Conservation (phyloP, 441 rosid species). For the Gossypium trilobum region DNA sequence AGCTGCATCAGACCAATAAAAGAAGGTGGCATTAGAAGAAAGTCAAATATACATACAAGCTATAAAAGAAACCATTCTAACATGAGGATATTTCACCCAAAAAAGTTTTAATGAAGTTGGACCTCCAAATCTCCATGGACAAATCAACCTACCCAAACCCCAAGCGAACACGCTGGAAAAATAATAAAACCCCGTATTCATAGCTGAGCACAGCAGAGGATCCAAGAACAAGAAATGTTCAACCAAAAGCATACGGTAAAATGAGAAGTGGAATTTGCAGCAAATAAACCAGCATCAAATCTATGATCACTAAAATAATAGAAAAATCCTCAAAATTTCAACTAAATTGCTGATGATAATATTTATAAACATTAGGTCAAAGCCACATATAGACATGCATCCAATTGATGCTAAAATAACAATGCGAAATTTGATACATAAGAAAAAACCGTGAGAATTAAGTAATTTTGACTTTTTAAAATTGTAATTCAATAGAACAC, state of each 20-base stretch:
- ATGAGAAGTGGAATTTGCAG: not conserved
- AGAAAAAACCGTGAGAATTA: constrained; percentile 5
- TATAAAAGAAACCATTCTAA: not conserved
- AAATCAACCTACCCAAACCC: constrained; percentile 1
- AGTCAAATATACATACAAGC: not conserved
- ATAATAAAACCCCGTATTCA: not conserved
- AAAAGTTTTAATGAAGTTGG: not conserved
- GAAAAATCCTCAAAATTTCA: not conserved
- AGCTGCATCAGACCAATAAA: constrained; percentile 38
- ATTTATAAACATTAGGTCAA: not conserved
- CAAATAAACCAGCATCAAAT: not conserved
- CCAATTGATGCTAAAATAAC: not conserved
- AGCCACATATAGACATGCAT: not conserved
- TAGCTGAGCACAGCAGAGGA: not conserved
- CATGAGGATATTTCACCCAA: not conserved
- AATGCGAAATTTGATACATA: not conserved
- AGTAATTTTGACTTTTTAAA: not conserved
- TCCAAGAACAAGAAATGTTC: not conserved
- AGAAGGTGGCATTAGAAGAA: constrained; percentile 8
- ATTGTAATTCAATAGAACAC: not conserved
- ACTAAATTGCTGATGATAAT: not conserved
- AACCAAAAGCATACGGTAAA: not conserved
- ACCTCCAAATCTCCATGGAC: not conserved
- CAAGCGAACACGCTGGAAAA: not conserved
- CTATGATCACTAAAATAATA: not conserved